Evolutionary conservation across 768 basidiomycete genomes (phyloP).

Genomic region (Saitozyma podzolica): DNA sequence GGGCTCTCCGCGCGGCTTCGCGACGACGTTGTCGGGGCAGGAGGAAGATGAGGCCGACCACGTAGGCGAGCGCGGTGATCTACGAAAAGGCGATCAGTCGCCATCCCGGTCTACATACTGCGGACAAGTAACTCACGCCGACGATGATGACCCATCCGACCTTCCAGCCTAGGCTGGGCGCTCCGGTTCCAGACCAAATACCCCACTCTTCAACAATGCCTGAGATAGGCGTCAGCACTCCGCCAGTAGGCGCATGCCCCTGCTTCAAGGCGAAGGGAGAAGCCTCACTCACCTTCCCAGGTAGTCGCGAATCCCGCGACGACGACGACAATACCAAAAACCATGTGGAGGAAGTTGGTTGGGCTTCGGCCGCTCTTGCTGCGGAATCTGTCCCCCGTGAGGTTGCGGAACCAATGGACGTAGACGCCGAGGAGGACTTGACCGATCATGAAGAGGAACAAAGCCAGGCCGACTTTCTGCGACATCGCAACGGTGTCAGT

Average conservation of each 20-base stretch:
- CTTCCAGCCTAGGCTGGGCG: slow-evolving; percentile 42
- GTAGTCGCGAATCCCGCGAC: slow-evolving; percentile 53
- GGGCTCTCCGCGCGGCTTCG: slow-evolving; percentile 5
- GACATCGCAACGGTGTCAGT: slow-evolving; percentile 25
- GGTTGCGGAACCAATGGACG: slow-evolving; percentile 60
- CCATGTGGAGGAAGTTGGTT: slow-evolving; percentile 62
- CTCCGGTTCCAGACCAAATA: slow-evolving; percentile 55
- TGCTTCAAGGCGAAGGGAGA: background rate
- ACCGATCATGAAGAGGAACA: slow-evolving; percentile 59
- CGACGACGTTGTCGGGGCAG: slow-evolving; percentile 15
- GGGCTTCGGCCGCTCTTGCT: slow-evolving; percentile 47
- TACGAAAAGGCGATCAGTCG: background rate
- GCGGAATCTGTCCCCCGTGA: background rate
- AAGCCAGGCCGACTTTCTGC: slow-evolving; percentile 58
- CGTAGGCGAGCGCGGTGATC: slow-evolving; percentile 16
- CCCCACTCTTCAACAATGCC: slow-evolving; percentile 59
- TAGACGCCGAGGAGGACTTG: slow-evolving; percentile 60
- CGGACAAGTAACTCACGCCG: slow-evolving; percentile 18
- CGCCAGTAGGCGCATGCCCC: background rate
- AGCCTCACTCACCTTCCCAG: slow-evolving; percentile 9
- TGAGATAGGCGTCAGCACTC: background rate
- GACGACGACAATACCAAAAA: slow-evolving; percentile 60
- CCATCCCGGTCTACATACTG: background rate
- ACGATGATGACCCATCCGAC: slow-evolving; percentile 40
- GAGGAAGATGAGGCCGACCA: slow-evolving; percentile 16